Evolutionary conservation across 441 rosid genomes (phyloP), one percentile per base, ranked within the genome.

Genomic region (Pelargonium fulgidum): DNA sequence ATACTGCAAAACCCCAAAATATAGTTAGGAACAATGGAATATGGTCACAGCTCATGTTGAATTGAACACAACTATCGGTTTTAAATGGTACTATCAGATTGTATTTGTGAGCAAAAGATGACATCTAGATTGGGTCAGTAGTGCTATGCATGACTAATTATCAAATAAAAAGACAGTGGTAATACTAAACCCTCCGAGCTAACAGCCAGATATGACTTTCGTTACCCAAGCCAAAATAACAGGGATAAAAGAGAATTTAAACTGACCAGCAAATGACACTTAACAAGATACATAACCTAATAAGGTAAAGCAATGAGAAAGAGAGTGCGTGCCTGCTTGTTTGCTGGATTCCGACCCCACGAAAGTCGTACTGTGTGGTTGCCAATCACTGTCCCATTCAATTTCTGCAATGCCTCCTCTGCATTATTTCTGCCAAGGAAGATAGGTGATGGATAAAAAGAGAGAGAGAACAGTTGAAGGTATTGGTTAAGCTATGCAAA

Each of bases 261-360:
- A 36, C 41, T 36, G 41, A 36, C 41, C 7, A 36, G 5, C 6
- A 5, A 36, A 36, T 36, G 41, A 36, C 7, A 36, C 41, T 36
- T 36, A 6, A 36, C 41, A 36, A 4, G 41, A 36, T 36, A 36
- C 41, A 5, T 36, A 8, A 5, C 41, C 0, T n/a, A 63, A 45
- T 14, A 24, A 69, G 19, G 24, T 14, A 5, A 39, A 19, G 64
- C 29, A 39, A 45, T 42, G 41, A 67, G 52, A 12, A 62, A 50
- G 9, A 14, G 45, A 14, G 44, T 12, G n/a, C 10, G 48, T 70
- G 79, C 98, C 98, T 91, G 97, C 80, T 87, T 92, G 52, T 85
- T 87, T 72, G 88, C 90, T 59, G 96, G 91, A 78, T 83, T 89
- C 66, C 91, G 96, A n/a, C 96, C 97, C 98, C 98, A 91, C 71